phyloP scores from a whole-genome alignment of 306 rosid genomes.

The Rosa multiflora region DNA sequence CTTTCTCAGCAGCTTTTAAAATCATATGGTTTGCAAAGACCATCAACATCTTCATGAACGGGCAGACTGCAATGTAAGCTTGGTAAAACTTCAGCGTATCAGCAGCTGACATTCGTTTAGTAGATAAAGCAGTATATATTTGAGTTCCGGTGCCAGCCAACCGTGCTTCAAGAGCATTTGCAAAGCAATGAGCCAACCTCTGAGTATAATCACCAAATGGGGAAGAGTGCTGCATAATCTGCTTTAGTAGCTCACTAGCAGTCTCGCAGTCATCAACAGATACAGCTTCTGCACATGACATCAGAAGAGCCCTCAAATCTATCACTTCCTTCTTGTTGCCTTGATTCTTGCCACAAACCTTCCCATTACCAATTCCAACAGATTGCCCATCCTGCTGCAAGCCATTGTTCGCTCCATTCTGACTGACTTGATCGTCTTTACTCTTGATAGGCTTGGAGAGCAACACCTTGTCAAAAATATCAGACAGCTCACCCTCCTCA shows the following conservation, averaged over 20 bases:
- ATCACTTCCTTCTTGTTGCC: conserved; percentile 49
- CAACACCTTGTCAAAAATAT: conserved; percentile 51
- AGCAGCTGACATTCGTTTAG: conserved; percentile 45
- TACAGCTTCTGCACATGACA: conserved; percentile 66
- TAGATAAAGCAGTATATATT: conserved; percentile 34
- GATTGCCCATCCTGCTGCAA: conserved; percentile 33
- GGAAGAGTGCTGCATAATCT: conserved; percentile 69
- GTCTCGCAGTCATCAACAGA: conserved; percentile 53
- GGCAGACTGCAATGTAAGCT: conserved; percentile 47
- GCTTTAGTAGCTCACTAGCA: conserved; percentile 58
- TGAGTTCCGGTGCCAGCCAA: conserved; percentile 59
- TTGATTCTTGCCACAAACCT: conserved; percentile 44
- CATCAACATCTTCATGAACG: conserved; percentile 55
- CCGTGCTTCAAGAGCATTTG: conserved; percentile 64
- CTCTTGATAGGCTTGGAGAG: conserved; percentile 6
- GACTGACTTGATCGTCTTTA: conserved; percentile 3
- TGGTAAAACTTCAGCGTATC: conserved; percentile 52
- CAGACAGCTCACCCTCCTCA: too few species aligned
- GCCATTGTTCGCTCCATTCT: conserved; percentile 19
- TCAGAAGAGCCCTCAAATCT: conserved; percentile 57
- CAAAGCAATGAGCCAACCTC: conserved; percentile 69
- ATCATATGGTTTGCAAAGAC: conserved; percentile 58
- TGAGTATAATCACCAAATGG: conserved; percentile 54
- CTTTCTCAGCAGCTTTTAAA: conserved; percentile 40
- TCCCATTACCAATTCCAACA: conserved; percentile 28